A percentile compares a stretch with the other conserved stretches of the same genome.
Conservation (phyloP, 2,329 filamentous ascomycete genomes). For the Atkinsonella hypoxylon region DNA sequence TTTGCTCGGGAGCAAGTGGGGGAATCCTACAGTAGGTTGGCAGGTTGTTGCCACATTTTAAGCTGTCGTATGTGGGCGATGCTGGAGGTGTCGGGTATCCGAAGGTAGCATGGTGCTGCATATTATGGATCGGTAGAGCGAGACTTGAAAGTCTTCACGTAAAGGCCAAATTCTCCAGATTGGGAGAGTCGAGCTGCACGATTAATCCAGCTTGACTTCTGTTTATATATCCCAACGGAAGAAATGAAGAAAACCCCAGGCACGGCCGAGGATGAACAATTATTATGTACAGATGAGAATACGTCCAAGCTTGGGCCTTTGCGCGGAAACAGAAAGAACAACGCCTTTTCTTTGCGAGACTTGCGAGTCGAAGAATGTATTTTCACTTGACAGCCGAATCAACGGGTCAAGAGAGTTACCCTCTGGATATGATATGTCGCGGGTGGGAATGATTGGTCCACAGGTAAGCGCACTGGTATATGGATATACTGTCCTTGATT, state of each 20-base stretch:
- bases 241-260: constrained; percentile 1
- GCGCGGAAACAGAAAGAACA: not conserved
- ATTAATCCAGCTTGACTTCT: constrained; percentile 5
- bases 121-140: constrained; percentile 28
- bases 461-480: not conserved
- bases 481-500: constrained; percentile 4
- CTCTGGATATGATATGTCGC: not conserved
- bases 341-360: not conserved
- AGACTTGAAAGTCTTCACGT: constrained; percentile 10
- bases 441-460: not conserved
- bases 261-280: not conserved
- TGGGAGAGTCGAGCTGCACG: constrained; percentile 10
- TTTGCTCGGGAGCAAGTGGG: constrained; percentile 64
- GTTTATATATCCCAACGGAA: not conserved
- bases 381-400: constrained; percentile 32
- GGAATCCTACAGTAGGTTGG: constrained; percentile 25
- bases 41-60: constrained; percentile 29
- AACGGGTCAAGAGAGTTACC: constrained; percentile 31
- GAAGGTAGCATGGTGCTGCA: constrained; percentile 46
- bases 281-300: not conserved
- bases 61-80: constrained; percentile 41
- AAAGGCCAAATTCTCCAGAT: constrained; percentile 12
- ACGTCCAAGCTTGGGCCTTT: not conserved
- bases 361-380: constrained; percentile 7
- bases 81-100: constrained; percentile 47